Percentiles rank a stretch among this genome's conserved stretches.
These are phyloP conservation scores for Nicotiana otophora DNA, from an alignment of 257 asterid genomes.

Conservation along the genomic window DNA sequence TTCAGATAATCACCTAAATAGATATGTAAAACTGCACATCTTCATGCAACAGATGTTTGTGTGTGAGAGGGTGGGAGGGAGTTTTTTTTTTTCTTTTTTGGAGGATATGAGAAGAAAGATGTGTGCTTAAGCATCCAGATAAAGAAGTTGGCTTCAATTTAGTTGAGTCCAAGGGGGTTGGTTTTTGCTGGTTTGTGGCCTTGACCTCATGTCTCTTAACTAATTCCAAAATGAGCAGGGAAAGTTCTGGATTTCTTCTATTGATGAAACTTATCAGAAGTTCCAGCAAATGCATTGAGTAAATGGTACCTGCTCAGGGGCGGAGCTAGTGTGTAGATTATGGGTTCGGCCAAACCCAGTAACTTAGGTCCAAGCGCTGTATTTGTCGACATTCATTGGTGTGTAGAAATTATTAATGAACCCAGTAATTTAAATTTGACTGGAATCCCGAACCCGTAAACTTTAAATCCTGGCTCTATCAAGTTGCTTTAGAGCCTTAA, in stretches of 20 bases:
- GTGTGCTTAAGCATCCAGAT: background rate
- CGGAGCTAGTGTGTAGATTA: too few species aligned
- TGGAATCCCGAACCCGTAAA: too few species aligned
- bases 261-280: background rate
- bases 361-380: too few species aligned
- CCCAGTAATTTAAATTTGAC: too few species aligned
- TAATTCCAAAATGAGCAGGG: background rate
- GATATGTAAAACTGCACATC: background rate
- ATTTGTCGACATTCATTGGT: too few species aligned
- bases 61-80: background rate
- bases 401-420: too few species aligned
- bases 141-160: background rate
- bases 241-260: background rate
- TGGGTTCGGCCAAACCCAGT: too few species aligned
- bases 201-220: background rate
- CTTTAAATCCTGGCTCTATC: too few species aligned
- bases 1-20: background rate
- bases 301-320: background rate
- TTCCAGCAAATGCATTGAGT: background rate
- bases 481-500: background rate
- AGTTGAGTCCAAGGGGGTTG: background rate
- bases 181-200: constrained; percentile 1
- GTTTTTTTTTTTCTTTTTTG: too few species aligned
- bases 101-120: background rate
- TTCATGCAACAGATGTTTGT: background rate